Percentiles rank a stretch among this genome's conserved stretches.
Conservation (phyloP, 177 flowering plant species). For the Vitis hybrid region DNA sequence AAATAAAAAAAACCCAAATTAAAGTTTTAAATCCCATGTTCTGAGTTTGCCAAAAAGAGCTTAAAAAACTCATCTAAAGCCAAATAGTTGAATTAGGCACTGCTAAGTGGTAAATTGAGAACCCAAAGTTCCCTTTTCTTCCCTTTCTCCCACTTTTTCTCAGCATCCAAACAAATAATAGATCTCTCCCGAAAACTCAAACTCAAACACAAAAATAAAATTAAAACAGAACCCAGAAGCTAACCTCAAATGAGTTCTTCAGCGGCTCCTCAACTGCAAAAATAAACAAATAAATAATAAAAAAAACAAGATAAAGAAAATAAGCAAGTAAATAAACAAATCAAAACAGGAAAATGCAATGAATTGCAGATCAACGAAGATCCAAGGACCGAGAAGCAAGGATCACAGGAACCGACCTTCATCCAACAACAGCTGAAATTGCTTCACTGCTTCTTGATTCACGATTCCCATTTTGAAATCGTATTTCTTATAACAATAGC, state of each 20-base stretch:
- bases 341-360: constrained; percentile 13
- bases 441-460: constrained; percentile 66
- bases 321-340: constrained; percentile 4
- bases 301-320: not conserved
- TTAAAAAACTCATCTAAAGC: not conserved
- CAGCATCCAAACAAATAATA: constrained; percentile 9
- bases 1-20: not conserved
- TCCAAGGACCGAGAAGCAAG: not conserved
- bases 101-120: not conserved
- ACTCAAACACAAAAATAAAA: not conserved
- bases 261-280: constrained; percentile 68
- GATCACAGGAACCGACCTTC: constrained; percentile 40
- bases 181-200: constrained; percentile 9
- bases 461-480: constrained; percentile 45
- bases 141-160: not conserved
- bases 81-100: constrained; percentile 2
- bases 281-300: not conserved
- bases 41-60: too few species aligned
- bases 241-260: constrained; percentile 65
- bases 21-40: not conserved
- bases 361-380: not conserved
- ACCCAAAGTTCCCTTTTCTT: not conserved
- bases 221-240: constrained; percentile 4
- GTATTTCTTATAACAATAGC: not conserved
- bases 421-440: constrained; percentile 53